Evolutionary conservation across 441 rosid genomes (phyloP), one percentile per base, ranked within the genome.

Genomic region (Adansonia gregorii): DNA sequence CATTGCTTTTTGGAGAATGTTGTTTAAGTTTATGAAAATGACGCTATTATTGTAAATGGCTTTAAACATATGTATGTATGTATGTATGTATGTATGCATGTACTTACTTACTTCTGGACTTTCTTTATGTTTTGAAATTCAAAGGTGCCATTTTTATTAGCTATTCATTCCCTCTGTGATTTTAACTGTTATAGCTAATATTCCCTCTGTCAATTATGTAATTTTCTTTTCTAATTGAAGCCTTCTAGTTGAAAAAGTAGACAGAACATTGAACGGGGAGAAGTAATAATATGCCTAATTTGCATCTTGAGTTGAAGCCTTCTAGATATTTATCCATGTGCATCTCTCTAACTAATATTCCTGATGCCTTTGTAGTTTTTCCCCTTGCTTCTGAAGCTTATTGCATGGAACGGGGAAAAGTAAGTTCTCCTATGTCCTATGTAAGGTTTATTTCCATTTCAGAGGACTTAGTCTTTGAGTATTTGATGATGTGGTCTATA

Each of bases 331-430:
- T 58, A 60, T 15, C 17, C 6, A n/a, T 74, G 71, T 67, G 52
- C 24, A 51, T 72, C 73, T 83, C 48, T 83, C 48, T 71, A 48
- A 54, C 79, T 80, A 46, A 84, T 56, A 72, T 58, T 74, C 72
- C 35, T 60, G 6, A 65, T 76, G 15, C 77, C 58, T 74, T 75
- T 88, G 86, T 92, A 96, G 98, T 96, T 94, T 83, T 96, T 94
- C 67, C 99, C 99, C 6, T 84, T 96, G 93, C 82, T 94, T 88
- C 89, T 94, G 68, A 96, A 96, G 92, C 88, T 96, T 82, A 91
- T 94, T 81, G 98, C 95, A 45, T 94, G 98, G 98, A 89, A 93
- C 45, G 95, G 99, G 85, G 94, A 88, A 80, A 96, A 89, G 98
- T 95, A 88, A 87, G 97, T 81, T 46, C 55, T 68, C 39, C 17